These are phyloP conservation scores for Sutorius eximius DNA, from an alignment of 1,284 basidiomycete genomes.

Conservation along the genomic window DNA sequence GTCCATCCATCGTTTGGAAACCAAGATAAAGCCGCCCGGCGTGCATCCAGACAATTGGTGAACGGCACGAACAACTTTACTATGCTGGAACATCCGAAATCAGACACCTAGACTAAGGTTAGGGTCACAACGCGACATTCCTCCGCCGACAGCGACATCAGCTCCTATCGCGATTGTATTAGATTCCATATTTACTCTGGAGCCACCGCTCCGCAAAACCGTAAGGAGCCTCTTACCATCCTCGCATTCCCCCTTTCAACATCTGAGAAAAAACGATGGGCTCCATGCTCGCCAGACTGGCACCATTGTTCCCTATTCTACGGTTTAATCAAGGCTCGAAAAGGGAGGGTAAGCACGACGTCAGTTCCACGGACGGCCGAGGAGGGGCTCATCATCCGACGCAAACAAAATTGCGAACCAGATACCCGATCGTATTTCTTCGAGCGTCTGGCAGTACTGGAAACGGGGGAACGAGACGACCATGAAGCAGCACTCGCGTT, in stretches of 20 bases:
- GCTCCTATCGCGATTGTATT: conserved; percentile 3
- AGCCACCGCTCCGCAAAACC: too few relatives aligned
- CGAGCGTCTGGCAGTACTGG: conserved; percentile 16
- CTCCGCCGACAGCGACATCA: background rate
- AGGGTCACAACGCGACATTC: background rate
- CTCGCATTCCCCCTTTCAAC: background rate
- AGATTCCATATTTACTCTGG: background rate
- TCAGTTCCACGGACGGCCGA: background rate
- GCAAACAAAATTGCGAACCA: background rate
- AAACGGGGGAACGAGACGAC: conserved; percentile 21
- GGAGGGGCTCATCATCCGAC: background rate
- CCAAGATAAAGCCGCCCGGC: too few relatives aligned
- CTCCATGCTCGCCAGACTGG: conserved; percentile 7
- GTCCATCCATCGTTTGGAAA: too few relatives aligned
- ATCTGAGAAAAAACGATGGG: conserved; percentile 3
- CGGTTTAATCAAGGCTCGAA: background rate
- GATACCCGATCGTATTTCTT: conserved; percentile 8
- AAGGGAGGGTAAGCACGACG: conserved; percentile 7
- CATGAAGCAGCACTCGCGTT: conserved; percentile 18
- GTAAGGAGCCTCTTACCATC: background rate
- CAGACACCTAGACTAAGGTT: background rate
- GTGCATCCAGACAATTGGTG: background rate
- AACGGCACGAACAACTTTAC: too few relatives aligned
- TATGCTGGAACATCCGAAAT: background rate
- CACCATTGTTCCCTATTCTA: background rate